phyloP scores from a whole-genome alignment of 805 yeast genomes.

The Clavispora fructus region DNA sequence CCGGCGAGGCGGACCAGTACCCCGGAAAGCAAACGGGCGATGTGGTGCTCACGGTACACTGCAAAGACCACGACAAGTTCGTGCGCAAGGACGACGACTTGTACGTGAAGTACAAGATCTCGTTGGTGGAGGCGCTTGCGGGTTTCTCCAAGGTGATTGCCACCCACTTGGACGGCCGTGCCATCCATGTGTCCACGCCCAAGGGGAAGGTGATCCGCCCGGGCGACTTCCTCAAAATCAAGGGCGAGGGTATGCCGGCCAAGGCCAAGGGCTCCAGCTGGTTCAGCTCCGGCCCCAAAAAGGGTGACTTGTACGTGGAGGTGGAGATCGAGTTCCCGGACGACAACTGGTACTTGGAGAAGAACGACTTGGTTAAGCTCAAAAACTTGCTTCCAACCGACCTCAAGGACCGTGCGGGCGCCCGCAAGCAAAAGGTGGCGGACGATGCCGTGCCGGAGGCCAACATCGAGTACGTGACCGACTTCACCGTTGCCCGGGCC shows the following conservation, averaged over 20 bases:
- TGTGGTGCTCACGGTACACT: conserved; percentile 57
- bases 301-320: conserved; percentile 68
- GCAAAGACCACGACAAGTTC: conserved; percentile 45
- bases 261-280: conserved; percentile 19
- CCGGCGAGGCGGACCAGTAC: conserved; percentile 72
- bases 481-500: conserved; percentile 23
- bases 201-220: conserved; percentile 80
- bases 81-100: conserved; percentile 60
- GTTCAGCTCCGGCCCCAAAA: conserved; percentile 19
- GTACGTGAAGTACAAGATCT: conserved; percentile 51
- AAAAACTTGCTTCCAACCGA: conserved; percentile 50
- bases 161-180: conserved; percentile 76
- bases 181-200: conserved; percentile 58
- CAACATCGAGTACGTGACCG: conserved; percentile 33
- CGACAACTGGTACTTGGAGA: conserved; percentile 80
- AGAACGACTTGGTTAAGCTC: conserved; percentile 53
- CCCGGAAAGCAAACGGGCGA: conserved; percentile 75
- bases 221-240: conserved; percentile 57
- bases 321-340: conserved; percentile 76
- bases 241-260: conserved; percentile 82
- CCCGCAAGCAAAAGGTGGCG: conserved; percentile 19
- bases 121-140: conserved; percentile 77
- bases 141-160: conserved; percentile 68
- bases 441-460: conserved; percentile 28
- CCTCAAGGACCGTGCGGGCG: conserved; percentile 18